Evolutionary conservation across 2,329 filamentous ascomycete genomes (phyloP), one percentile per base, ranked within the genome.

Genomic region (Alternaria sp.): DNA sequence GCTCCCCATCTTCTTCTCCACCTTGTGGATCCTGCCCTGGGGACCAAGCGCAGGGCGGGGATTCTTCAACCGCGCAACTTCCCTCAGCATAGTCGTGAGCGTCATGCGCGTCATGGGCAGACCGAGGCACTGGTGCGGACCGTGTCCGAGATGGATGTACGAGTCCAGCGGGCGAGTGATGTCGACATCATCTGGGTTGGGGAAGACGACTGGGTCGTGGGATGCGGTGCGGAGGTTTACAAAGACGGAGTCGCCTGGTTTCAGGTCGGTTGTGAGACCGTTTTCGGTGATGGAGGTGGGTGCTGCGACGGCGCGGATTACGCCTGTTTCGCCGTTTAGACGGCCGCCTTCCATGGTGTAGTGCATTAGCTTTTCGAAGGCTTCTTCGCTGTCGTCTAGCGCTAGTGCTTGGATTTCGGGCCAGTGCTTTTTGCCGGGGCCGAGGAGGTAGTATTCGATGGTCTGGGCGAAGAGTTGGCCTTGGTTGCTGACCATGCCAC

Each of bases 391-490:
- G 36, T 76, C 71, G 26, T 83, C 58, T 2, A 56, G 26, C 2
- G 84, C 82, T 11, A 86, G 75, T 2, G 73, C 68, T 36, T 82
- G 79, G 39, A 86, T 82, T 9, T 79, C 77, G 2, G 79, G 72
- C 65, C 84, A 79, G 70, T 85, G 79, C 34, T 77, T 64, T n/a
- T 65, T 62, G 33, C 83, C 84, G 21, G 80, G 79, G 33, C 82
- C 81, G 2, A 69, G 58, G 44, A 87, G 78, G 71, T 85, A 86
- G 69, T 82, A 85, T 66, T 87, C 85, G 48, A 88, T 70, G 26
- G 80, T 83, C 62, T 87, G 85, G 0, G 78, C 82, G 65, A 87
- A 86, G 23, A 86, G 80, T 58, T 86, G 84, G 7, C 82, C 84
- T 66, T 87, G 85, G 56, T 85, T 86, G 3, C 82, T 78, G 3